Evolutionary conservation across 495 filamentous ascomycete genomes (phyloP), one percentile per base, ranked within the genome.

Genomic region (Talaromyces ruber): DNA sequence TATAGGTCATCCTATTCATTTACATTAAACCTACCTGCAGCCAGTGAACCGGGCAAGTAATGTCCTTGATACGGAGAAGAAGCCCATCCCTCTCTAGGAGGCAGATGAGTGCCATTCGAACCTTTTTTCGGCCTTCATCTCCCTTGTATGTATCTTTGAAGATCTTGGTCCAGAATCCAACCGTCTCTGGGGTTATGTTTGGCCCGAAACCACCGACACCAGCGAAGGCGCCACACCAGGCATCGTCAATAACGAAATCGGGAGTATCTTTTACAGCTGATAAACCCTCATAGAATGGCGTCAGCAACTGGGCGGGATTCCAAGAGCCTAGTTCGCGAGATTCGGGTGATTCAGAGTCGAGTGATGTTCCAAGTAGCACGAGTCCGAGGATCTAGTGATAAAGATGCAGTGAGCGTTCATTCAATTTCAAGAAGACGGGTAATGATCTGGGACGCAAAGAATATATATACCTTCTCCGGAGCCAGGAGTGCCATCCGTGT

Each of bases 21-120:
- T n/a, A 37, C 29, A 7, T 39, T 1, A 52, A 45, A 76, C 77
- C 70, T 50, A 84, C 84, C 66, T 89, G 86, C 61, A 88, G 64
- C 86, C 85, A 89, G 52, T 80, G 76, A 6, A 88, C 82, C 2
- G 86, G 86, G 68, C 85, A 88, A 62, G 68, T 74, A 28, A 88
- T 72, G 71, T 88, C 82, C 18, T 72, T 67, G 25, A 88, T 57
- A 53, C 86, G 70, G 8, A 74, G 62, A 39, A 82, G 71, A 57
- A 89, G 70, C 16, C 85, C 84, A 67, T 88, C 86, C 29, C 86
- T 67, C 63, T 84, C 80, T 37, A 80, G 58, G 32, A 89, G 69
- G 63, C 80, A 83, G 58, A 77, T 78, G 9, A 77, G 70, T 5
- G 84, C 82, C 84, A 86, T 84, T 18, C 81, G 75, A 5, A 81